Base-by-base conservation (phyloP, 345 rosid genomes). In the Salix dunnii region DNA sequence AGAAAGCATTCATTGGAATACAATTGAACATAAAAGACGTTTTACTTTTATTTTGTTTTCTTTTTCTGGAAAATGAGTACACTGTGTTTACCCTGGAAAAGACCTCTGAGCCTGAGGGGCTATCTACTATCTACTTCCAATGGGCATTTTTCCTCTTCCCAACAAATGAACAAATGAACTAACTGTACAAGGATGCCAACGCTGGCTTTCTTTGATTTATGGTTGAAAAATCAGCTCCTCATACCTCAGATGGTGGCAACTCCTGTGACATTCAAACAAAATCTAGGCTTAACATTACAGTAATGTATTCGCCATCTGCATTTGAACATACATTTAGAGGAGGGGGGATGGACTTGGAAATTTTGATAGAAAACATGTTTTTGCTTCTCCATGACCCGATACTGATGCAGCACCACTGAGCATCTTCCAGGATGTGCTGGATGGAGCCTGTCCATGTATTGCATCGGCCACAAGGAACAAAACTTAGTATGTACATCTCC, bases 151-250 rank as follows among this genome's bases (percentile, higher is more conserved):
- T 79, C 81, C 76, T 65, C 77, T 71, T 67, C 77, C 75, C 77
- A 90, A 88, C 86, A 88, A 90, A 88, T 88, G 85, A 89, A 87
- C 80, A 84, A 89, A 89, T 89, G 71, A 82, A 79, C 79, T 40
- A 63, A 58, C 93, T 88, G 85, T 89, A 88, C 92, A 88, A 38
- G 64, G 67, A 48, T 49, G 74, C 77, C 88, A 64, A 28, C 55
- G 67, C 74, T 20, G 83, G 84, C 86, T 70, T 63, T 63, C 77
- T 66, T 80, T 33, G 48, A 70, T 74, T 70, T 74, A 5, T 21
- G 68, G 76, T 74, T 68, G 68, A n/a, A 67, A 60, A 70, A 72
- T 79, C 77, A 74, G 85, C 82, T 78, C 81, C 86, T 81, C 78
- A 66, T 72, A 53, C 82, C 66, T 66, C 74, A 23, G 40, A 72